Percentiles rank a stretch among this genome's conserved stretches.
phyloP scores from a whole-genome alignment of 1,284 basidiomycete species.

The Trichosporon sp. region DNA sequence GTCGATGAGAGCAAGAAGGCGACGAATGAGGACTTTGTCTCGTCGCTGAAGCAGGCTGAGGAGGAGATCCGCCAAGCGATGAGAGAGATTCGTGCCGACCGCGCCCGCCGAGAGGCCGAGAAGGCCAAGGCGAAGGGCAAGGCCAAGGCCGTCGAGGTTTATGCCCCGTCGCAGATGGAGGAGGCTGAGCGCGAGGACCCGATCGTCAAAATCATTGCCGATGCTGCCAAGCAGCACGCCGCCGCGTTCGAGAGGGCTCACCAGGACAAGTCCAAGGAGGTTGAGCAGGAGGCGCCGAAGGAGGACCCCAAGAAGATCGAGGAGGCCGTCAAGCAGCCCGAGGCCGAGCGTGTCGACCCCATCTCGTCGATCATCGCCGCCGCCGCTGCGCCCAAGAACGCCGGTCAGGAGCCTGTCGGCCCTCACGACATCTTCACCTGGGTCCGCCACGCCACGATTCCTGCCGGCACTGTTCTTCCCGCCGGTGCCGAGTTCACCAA shows the following conservation, averaged over 20 bases:
- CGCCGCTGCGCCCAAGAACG: background rate
- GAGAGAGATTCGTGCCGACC: constrained; percentile 4
- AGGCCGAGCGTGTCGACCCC: constrained; percentile 19
- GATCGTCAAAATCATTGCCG: constrained; percentile 24
- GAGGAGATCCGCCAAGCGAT: constrained; percentile 14
- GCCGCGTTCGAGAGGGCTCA: background rate
- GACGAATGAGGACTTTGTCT: background rate
- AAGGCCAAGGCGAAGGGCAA: constrained; percentile 19
- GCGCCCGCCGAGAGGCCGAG: constrained; percentile 4
- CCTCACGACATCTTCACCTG: constrained; percentile 50
- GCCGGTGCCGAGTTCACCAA: constrained; percentile 53
- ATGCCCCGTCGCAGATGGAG: background rate
- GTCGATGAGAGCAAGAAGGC: constrained; percentile 7
- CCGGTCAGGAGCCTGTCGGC: constrained; percentile 34
- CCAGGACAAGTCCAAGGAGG: background rate
- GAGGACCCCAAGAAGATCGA: background rate
- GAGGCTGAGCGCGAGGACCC: constrained; percentile 20
- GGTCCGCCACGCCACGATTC: constrained; percentile 51
- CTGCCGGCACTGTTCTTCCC: constrained; percentile 43
- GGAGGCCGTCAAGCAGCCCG: background rate
- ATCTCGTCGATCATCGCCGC: constrained; percentile 23
- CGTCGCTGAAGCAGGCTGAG: background rate
- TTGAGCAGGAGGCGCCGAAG: background rate
- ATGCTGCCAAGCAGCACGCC: constrained; percentile 15
- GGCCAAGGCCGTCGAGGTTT: background rate